Evolutionary conservation across 73 alveolate species (phyloP), one percentile per base, ranked within the genome.

Genomic region (Paramecium octaurelia): DNA sequence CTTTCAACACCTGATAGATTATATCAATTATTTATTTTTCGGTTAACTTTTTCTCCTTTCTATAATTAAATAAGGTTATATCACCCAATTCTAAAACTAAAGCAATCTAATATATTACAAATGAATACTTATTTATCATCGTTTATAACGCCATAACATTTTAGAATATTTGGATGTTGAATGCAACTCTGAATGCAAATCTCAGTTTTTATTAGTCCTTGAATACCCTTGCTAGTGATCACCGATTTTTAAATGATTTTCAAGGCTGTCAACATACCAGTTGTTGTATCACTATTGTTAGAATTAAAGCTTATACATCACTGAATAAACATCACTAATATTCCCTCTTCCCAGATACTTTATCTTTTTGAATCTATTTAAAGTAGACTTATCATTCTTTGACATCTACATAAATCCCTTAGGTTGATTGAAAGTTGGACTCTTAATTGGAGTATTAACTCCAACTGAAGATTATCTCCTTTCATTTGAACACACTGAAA

Each of bases 1-100:
- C 98, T 86, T 83, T 57, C 8, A 95, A 42, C 3, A 97, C 54
- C 84, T 95, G 93, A 86, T 60, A 83, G 86, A 42, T 42, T 16
- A 75, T 75, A 75, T 75, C 58, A 9, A 75, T 75, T 16, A 75
- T 75, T 38, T 75, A 35, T 38, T 75, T 42, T 75, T 75, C 88
- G 0, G 6, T 29, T 42, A 75, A 75, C 11, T 75, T 75, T 18
- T 42, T 75, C 18, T 42, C 60, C 1, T 75, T 42, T n/a, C 35
- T 38, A 75, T 75, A 75, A 38, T 75, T 35, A 10, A 75, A 75
- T 42, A 75, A 75, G 4, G 88, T 38, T 1, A 38, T 75, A n/a
- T 75, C 88, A 1, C 88, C 58, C 18, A 38, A 75, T 42, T 75
- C 88, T 12, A 75, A 42, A n/a, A 75, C 46, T 24, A 75, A 38